These are phyloP conservation scores for Goffeauzyma gilvescens DNA, from an alignment of 768 basidiomycete species.

Conservation along the genomic window DNA sequence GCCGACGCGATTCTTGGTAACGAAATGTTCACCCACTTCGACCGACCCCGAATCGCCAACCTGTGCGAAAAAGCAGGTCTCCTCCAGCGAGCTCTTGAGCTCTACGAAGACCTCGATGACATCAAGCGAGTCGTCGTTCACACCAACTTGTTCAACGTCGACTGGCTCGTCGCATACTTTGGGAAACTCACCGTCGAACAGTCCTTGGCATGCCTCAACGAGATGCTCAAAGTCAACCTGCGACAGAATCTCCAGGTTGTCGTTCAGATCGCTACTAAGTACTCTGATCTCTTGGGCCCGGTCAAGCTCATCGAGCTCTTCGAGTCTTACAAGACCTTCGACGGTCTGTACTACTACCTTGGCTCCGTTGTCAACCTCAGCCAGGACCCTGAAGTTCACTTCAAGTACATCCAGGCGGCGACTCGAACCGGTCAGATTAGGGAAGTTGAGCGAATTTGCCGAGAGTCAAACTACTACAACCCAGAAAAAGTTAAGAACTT, in stretches of 20 bases:
- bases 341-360: constrained; percentile 97
- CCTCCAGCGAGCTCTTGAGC: constrained; percentile 89
- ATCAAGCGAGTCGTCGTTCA: constrained; percentile 97
- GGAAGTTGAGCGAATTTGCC: constrained; percentile 94
- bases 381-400: constrained; percentile 90
- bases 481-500: constrained; percentile 99
- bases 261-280: constrained; percentile 94
- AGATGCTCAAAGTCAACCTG: constrained; percentile 93
- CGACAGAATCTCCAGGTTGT: constrained; percentile 92
- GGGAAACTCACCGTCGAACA: constrained; percentile 92
- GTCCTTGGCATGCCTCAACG: constrained; percentile 84
- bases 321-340: constrained; percentile 90
- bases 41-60: constrained; percentile 88
- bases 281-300: constrained; percentile 91
- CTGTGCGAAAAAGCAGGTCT: constrained; percentile 96
- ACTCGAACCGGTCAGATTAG: constrained; percentile 95
- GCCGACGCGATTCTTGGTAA: constrained; percentile 97
- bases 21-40: constrained; percentile 95
- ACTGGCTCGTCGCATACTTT: constrained; percentile 97
- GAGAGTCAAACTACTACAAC: constrained; percentile 93
- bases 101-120: constrained; percentile 93
- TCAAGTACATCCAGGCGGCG: constrained; percentile 99
- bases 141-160: constrained; percentile 59
- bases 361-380: constrained; percentile 94
- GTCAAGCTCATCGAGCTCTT: constrained; percentile 98